Evolutionary conservation across 1,139 yeast species (phyloP), one percentile per base, ranked within the genome.

Genomic region (Scheffersomyces insectosa): DNA sequence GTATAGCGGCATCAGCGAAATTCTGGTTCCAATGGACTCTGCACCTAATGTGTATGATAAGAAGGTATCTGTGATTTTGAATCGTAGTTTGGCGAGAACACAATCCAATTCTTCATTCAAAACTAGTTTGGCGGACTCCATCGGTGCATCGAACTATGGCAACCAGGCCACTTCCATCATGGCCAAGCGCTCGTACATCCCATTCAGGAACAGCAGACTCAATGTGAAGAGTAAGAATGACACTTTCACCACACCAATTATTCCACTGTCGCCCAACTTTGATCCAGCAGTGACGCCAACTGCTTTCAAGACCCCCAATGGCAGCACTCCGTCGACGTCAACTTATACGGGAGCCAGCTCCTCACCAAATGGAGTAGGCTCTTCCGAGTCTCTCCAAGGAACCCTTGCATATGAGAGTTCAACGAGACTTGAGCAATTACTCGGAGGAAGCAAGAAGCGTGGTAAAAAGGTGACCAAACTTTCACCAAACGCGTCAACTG

Each of bases 41-140:
- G 91, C 85, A 9, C 95, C 93, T 4, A 88, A 79, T 56, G 79
- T 85, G 1, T 88, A 85, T 61, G 96, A 84, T 60, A 86, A 83
- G 62, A 85, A 85, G 64, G 95, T 85, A 2, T 84, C 88, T 13
- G 80, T 82, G 12, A 85, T 88, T 42, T 70, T 88, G 57, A 86
- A 86, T 58, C 72, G 86, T 48, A 85, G 90, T 48, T 72, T 88
- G 59, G 89, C 89, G 1, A 68, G 91, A 48, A 83, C 90, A 0
- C 83, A 88, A 14, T 85, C 95, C 1, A 83, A 82, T 39, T 72
- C 88, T 1, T 85, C 95, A 2, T 88, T 88, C 70, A 83, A 84
- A 57, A 83, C 85, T 7, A 79, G 87, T 28, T 70, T 88, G 53
- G 90, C 85, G 0, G 88, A 83, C 50, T 76, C 84, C 3, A 77